A percentile compares a stretch with the other conserved stretches of the same genome.
These are phyloP conservation scores for Cordyceps sp. DNA, from an alignment of 2,329 filamentous ascomycete genomes.

Conservation along the genomic window DNA sequence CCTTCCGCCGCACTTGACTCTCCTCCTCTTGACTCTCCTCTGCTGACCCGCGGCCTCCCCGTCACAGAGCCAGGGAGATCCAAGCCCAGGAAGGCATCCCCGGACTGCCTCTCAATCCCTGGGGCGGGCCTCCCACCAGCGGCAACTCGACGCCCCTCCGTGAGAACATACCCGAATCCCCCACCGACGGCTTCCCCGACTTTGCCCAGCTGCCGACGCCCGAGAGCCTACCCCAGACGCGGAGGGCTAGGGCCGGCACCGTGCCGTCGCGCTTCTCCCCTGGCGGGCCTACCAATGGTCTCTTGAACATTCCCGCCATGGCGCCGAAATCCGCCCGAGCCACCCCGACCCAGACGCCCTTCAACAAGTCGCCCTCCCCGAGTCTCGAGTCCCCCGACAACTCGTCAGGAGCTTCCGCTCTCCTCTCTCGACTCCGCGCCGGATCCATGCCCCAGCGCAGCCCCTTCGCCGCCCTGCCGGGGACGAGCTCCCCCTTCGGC, in stretches of 20 bases:
- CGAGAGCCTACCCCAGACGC: conserved; percentile 47
- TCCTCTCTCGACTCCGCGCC: conserved; percentile 73
- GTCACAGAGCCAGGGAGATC: conserved; percentile 74
- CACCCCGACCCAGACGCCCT: conserved; percentile 76
- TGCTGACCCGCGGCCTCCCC: neutral
- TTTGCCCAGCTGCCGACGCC: conserved; percentile 58
- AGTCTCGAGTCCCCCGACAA: conserved; percentile 31
- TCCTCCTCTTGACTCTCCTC: neutral
- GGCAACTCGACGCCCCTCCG: conserved; percentile 91
- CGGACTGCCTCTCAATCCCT: conserved; percentile 52
- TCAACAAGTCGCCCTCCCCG: conserved; percentile 47
- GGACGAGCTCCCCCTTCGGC: conserved; percentile 56
- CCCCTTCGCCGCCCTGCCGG: conserved; percentile 43
- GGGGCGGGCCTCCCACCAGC: conserved; percentile 92
- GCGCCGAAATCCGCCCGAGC: conserved; percentile 68
- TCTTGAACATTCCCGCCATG: conserved; percentile 36
- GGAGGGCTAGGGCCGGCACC: conserved; percentile 80
- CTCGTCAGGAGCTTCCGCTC: conserved; percentile 44
- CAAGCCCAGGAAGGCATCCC: conserved; percentile 85
- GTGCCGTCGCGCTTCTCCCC: conserved; percentile 90
- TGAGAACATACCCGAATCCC: conserved; percentile 94
- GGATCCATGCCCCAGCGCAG: conserved; percentile 88
- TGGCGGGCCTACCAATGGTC: conserved; percentile 45
- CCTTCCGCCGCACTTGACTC: neutral
- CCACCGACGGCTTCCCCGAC: conserved; percentile 88